A percentile compares a stretch with the other conserved stretches of the same genome.
Evolutionary conservation across 2,329 filamentous ascomycete species (phyloP).

Genomic region (Ceratocystiopsis brevicomis): DNA sequence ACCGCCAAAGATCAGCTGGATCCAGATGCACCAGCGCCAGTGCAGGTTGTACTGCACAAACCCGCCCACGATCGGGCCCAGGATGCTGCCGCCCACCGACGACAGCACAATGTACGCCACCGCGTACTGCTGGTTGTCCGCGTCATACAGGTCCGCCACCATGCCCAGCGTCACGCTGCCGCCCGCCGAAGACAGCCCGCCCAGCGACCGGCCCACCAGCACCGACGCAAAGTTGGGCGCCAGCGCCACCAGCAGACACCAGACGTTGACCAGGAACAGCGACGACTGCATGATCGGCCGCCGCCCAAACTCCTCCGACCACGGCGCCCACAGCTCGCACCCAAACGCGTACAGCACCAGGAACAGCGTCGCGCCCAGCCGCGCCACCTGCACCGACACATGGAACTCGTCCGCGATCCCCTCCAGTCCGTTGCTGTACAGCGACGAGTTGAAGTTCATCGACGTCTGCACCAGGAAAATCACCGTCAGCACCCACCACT

Average conservation of each 20-base stretch:
- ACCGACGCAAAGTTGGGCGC: conserved; percentile 55
- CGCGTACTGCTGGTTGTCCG: conserved; percentile 54
- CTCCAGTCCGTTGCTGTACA: conserved; percentile 49
- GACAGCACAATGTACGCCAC: conserved; percentile 63
- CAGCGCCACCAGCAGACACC: conserved; percentile 51
- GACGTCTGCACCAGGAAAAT: conserved; percentile 58
- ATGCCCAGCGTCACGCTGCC: conserved; percentile 57
- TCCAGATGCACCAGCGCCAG: conserved; percentile 61
- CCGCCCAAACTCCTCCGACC: conserved; percentile 67
- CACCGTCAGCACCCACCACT: conserved; percentile 55
- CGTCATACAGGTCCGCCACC: conserved; percentile 57
- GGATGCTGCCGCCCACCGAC: conserved; percentile 56
- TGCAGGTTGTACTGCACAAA: conserved; percentile 47
- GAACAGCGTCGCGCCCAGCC: conserved; percentile 61
- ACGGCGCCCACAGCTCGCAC: conserved; percentile 76
- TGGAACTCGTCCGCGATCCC: conserved; percentile 49
- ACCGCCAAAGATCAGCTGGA: conserved; percentile 61
- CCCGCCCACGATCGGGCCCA: conserved; percentile 62
- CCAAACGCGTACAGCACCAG: conserved; percentile 67
- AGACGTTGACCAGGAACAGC: conserved; percentile 60
- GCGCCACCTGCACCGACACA: conserved; percentile 49
- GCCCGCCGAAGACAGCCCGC: conserved; percentile 51
- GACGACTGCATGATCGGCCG: conserved; percentile 57
- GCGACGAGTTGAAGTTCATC: conserved; percentile 62
- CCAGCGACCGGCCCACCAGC: conserved; percentile 50